Base-by-base conservation (phyloP, 148 eudicot species). In the Oxyria digyna region DNA sequence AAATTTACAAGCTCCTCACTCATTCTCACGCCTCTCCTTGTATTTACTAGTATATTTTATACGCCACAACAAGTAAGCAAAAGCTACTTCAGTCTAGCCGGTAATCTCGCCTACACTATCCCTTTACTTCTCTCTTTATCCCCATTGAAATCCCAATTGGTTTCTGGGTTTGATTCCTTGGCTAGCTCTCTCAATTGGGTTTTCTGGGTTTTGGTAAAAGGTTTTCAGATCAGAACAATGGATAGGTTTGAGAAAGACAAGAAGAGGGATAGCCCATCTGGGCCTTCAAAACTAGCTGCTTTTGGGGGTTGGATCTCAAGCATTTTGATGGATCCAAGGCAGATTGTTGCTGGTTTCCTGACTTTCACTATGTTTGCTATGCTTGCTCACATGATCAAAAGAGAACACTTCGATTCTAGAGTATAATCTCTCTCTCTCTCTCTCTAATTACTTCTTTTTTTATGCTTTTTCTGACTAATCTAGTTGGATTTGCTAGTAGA, bases 301-400 rank as follows among this genome's bases (percentile, higher is more conserved):
- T 50, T 71, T 4, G 67, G 72, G 3, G 71, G 17, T 73, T 75
- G 79, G 84, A 75, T 75, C 73, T 70, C 70, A n/a, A 75, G 79
- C 24, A 69, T 78, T 0, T 50, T 82, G 65, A 80, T 83, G 64
- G 98, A 93, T 90, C 96, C 96, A 66, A 80, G 96, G 57, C 98
- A 93, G 70, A 80, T 93, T 68, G 49, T 93, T 71, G 98, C 98
- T 54, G 96, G 95, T n/a, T 81, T 93, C 62, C 78, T 93, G 32
- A 93, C 98, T 3, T 63, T 87, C 12, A 85, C 98, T 17, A 93
- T 93, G 98, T 89, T 93, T 78, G 85, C 88, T 40, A 93, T 90
- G 95, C 95, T 93, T 32, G 98, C 85, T 14, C 75, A 83, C 69
- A 93, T 93, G 98, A 81, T 93, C 75, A 90, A 86, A 80, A 69